Evolutionary conservation across 768 basidiomycete genomes (phyloP).

Genomic region (Serendipita sp.): DNA sequence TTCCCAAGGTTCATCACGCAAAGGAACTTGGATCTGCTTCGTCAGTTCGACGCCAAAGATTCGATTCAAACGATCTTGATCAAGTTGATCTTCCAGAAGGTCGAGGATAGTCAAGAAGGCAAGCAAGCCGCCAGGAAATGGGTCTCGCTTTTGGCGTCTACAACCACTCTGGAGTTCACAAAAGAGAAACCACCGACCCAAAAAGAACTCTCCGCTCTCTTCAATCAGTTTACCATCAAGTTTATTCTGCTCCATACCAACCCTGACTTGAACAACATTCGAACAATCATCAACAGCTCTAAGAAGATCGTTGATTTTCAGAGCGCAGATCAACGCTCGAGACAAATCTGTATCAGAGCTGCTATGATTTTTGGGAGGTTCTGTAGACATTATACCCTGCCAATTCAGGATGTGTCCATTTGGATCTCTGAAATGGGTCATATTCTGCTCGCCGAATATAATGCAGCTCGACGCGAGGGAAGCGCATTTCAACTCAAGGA

Average conservation of each 20-base stretch:
- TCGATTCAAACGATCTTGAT: conserved; percentile 6
- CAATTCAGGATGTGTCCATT: not conserved
- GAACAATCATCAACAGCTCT: not conserved
- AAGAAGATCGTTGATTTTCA: not conserved
- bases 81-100: not conserved
- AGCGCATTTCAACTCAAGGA: not conserved
- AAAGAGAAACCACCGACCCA: not conserved
- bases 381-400: not conserved
- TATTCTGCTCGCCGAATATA: not conserved
- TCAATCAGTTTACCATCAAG: conserved; percentile 6
- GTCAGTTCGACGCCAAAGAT: conserved; percentile 1
- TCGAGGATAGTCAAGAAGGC: not conserved
- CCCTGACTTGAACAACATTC: not conserved
- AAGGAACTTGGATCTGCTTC: not conserved
- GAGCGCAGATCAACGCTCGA: not conserved
- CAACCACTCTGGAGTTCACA: not conserved
- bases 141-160: not conserved
- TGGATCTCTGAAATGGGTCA: not conserved
- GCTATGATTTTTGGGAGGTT: conserved; percentile 1
- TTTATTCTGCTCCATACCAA: not conserved
- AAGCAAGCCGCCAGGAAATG: not conserved
- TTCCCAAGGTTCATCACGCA: conserved; percentile 1
- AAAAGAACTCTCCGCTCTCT: conserved; percentile 2
- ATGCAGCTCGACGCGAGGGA: not conserved
- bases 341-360: not conserved